Base-by-base conservation (phyloP, 2,329 filamentous ascomycete species). In the Neonectria sp. region DNA sequence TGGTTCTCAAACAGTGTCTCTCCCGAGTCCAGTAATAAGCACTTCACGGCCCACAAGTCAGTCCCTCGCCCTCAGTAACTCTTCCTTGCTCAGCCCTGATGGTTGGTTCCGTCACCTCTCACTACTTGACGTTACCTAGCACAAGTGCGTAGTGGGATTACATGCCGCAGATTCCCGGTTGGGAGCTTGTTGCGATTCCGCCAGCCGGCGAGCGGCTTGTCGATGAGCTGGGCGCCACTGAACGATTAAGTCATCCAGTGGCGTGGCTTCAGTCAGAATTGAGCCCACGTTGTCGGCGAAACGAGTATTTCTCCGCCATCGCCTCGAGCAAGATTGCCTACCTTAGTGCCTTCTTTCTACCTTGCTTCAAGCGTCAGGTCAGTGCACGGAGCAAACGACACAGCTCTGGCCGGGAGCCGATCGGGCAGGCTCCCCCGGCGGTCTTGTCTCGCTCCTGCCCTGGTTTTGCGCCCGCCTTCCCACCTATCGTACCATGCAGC, bases 21-120 rank as follows among this genome's bases (percentile, higher is more conserved):
- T 43, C 27, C 62, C 43, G 51, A 45, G 48, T 45, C 61, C 53
- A 51, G 63, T 65, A n/a, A 21, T 21, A 21, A 21, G 24, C 45
- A 60, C 33, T 33, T 46, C 21, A 12, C 49, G 11, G 46, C 45
- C 57, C 46, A 61, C 60, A 43, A 55, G 48, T 49, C 48, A 24
- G 51, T 24, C 48, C 31, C 33, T 49, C 25, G 29, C 37, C 24
- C 33, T 49, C n/a, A 46, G 48, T 33, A 52, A 27, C 46, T 43
- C 53, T 52, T 49, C 49, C 62, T 56, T 59, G 49, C 40, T 49
- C 62, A 29, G 45, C 45, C 57, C 52, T 60, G 35, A 46, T 58
- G 63, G 63, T 58, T 66, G 63, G 63, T 66, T 62, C 58, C 63
- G 58, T 62, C 46, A 25, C 53, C 27, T 35, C 52, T 56, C 24